These are phyloP conservation scores for Blastocystis sp. DNA, from an alignment of 352 stramenopile species.

Conservation along the genomic window DNA sequence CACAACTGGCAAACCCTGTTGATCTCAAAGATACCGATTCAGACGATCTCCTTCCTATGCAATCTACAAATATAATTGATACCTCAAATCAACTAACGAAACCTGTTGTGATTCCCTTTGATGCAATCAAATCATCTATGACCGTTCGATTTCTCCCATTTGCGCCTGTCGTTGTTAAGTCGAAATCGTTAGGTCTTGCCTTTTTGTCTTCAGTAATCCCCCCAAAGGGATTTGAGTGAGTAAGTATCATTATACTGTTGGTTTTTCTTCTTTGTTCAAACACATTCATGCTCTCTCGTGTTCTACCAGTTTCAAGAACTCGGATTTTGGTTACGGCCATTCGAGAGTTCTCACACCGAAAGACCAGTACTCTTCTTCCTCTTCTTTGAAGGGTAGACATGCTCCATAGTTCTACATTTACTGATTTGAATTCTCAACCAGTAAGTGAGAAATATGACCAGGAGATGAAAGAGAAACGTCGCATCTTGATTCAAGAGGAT, in stretches of 20 bases:
- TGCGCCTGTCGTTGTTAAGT: background rate
- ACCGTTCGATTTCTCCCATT: background rate
- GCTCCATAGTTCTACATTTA: too few relatives aligned
- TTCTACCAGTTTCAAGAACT: too few relatives aligned
- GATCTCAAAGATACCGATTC: background rate
- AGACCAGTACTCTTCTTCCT: too few relatives aligned
- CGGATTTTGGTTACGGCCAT: too few relatives aligned
- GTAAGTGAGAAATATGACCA: background rate
- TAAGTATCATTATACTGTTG: too few relatives aligned
- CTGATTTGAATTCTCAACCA: background rate
- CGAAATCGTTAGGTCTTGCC: background rate
- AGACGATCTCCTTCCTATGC: too few relatives aligned
- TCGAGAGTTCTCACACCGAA: too few relatives aligned
- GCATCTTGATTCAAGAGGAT: constrained; percentile 25
- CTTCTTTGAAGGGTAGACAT: too few relatives aligned
- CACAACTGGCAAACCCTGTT: background rate
- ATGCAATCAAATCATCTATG: background rate
- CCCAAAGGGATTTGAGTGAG: too few relatives aligned
- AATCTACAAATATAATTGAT: background rate
- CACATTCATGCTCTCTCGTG: too few relatives aligned
- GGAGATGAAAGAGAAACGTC: background rate
- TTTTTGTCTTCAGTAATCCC: background rate
- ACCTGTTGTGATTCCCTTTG: background rate
- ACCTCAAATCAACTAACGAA: background rate
- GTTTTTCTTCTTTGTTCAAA: too few relatives aligned